Conservation (phyloP, 768 basidiomycete genomes). For the Boletus subcaerulescens region DNA sequence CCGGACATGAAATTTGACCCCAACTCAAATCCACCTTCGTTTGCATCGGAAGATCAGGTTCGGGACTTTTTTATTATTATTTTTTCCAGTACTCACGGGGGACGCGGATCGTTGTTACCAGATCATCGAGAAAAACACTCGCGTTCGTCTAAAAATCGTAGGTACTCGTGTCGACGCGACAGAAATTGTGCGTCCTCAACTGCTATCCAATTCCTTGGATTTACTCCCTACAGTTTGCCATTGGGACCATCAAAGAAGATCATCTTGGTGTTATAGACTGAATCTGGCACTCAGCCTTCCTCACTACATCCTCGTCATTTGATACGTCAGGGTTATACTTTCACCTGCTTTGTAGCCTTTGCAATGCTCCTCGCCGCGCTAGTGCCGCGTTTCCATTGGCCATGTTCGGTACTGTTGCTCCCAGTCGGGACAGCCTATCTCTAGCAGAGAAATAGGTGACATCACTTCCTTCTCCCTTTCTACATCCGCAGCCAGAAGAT, state of each 20-base stretch:
- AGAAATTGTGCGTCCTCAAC: slow-evolving; percentile 72
- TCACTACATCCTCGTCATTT: neutral
- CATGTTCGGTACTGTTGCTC: neutral
- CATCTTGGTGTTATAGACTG: slow-evolving; percentile 91
- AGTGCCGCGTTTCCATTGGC: neutral
- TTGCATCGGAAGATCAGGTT: slow-evolving; percentile 87
- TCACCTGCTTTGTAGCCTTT: slow-evolving; percentile 6
- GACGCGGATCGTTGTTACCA: slow-evolving; percentile 23
- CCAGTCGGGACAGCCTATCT: neutral
- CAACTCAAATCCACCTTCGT: slow-evolving; percentile 95
- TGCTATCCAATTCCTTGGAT: neutral
- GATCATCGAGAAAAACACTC: slow-evolving; percentile 93
- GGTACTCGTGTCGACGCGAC: slow-evolving; percentile 97
- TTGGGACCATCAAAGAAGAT: slow-evolving; percentile 97
- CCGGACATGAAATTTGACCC: slow-evolving; percentile 95
- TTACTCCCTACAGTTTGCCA: slow-evolving; percentile 71
- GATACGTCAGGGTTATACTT: neutral
- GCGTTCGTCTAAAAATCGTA: slow-evolving; percentile 94
- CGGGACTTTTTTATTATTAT: neutral
- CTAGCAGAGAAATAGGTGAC: too few species aligned
- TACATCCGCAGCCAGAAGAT: too few species aligned
- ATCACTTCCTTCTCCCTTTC: too few species aligned
- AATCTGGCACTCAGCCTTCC: neutral
- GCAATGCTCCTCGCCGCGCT: neutral
- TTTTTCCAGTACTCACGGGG: neutral